Base-by-base conservation (phyloP, 2,329 filamentous ascomycete genomes). In the Pseudogymnoascus sp. region DNA sequence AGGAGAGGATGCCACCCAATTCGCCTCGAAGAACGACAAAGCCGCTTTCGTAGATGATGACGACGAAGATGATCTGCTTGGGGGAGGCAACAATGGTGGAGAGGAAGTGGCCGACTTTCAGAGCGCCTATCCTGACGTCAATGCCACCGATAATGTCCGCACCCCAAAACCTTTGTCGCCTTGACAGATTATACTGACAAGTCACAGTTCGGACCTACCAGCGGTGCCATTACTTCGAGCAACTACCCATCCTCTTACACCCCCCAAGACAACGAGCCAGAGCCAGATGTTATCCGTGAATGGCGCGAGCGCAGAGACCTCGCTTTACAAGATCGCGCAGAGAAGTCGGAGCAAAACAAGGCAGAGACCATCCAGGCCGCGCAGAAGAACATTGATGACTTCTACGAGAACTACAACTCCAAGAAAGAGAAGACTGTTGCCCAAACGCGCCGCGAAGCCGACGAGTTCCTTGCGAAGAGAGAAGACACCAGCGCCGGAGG, bases 401-500 rank as follows among this genome's bases (percentile, higher is more conserved):
- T 97, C 79, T 99, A 99, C 82, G 93, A 97, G 74, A 97, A 96
- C 78, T 99, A 99, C 82, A 97, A 97, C 81, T 87, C 89, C 77
- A 96, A 97, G 80, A 93, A 95, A 76, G 95, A 99, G 76, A 97
- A 97, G 83, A 86, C 85, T 65, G 88, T 97, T 69, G 82, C 88
- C 21, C 91, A 96, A 80, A 95, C 93, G 64, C 86, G 88, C 71
- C 89, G 90, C 76, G 95, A 99, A 71, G 95, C 93, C 6, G 93
- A 97, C 73, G 87, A 96, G 74, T 99, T 97, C 77, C 79, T 97
- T 57, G 87, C 85, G 63, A 92, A 82, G 76, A 86, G 93, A 65
- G 93, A 99, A 75, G 93, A 97, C 75, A 97, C 93, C 40, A 90
- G 92, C 23, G 91, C 91, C 10, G 95, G 95, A 61, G 95, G 95